A percentile compares a stretch with the other conserved stretches of the same genome.
phyloP scores from a whole-genome alignment of 345 rosid genomes.

The Viola odorata region DNA sequence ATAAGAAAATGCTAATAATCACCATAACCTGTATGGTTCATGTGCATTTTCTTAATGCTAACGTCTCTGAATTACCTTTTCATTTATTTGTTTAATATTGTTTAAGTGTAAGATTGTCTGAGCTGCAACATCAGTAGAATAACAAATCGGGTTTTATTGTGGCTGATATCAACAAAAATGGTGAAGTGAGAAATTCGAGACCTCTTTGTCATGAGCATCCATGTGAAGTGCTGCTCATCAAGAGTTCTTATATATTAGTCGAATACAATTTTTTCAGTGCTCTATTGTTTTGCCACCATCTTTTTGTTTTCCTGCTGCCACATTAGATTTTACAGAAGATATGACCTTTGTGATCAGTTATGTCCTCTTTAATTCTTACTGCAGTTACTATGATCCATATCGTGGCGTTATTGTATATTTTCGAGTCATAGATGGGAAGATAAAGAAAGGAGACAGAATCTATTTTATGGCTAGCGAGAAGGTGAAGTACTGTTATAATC shows the following conservation, averaged over 20 bases:
- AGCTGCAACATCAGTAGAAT: neutral
- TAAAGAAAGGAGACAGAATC: slow-evolving; percentile 91
- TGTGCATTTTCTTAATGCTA: neutral
- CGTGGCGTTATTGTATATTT: slow-evolving; percentile 97
- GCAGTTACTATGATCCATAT: slow-evolving; percentile 96
- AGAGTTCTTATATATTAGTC: neutral
- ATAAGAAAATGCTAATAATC: neutral
- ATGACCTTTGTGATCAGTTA: neutral
- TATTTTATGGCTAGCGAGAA: slow-evolving; percentile 89
- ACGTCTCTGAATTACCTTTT: neutral
- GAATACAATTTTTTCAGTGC: neutral
- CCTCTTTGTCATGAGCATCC: neutral
- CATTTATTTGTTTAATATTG: neutral
- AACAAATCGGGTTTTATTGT: neutral
- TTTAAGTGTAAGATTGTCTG: neutral
- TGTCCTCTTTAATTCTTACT: slow-evolving; percentile 10
- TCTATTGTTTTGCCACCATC: neutral
- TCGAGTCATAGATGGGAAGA: slow-evolving; percentile 86
- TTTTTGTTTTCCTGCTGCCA: neutral
- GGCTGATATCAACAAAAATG: neutral
- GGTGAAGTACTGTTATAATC: slow-evolving; percentile 36
- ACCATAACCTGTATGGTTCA: neutral
- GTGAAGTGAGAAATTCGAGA: neutral
- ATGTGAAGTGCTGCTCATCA: neutral
- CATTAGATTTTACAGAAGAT: neutral